Evolutionary conservation across 805 yeast genomes (phyloP).

Genomic region (Cyberlindnera veronae): DNA sequence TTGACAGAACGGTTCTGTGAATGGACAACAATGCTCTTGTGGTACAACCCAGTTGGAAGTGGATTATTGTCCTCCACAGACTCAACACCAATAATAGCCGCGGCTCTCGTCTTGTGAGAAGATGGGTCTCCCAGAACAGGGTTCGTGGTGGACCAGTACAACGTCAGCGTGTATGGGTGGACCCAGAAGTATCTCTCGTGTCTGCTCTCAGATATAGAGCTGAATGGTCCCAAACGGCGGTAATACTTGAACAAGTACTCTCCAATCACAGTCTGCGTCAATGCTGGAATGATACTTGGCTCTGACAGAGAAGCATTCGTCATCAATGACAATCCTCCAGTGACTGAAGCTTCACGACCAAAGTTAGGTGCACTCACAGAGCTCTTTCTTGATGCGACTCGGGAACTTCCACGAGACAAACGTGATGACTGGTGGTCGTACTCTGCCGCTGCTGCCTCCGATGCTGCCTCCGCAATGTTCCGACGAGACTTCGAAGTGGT

Average conservation of each 20-base stretch:
- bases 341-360: slow-evolving; percentile 27
- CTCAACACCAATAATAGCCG: slow-evolving; percentile 75
- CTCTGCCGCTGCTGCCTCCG: slow-evolving; percentile 28
- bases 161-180: slow-evolving; percentile 87
- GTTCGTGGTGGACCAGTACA: slow-evolving; percentile 83
- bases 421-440: slow-evolving; percentile 26
- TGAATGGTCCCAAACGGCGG: slow-evolving; percentile 70
- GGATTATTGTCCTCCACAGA: slow-evolving; percentile 84
- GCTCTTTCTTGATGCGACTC: slow-evolving; percentile 17
- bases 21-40: slow-evolving; percentile 75
- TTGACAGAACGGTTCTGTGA: slow-evolving; percentile 61
- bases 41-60: slow-evolving; percentile 82
- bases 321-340: slow-evolving; percentile 37
- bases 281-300: slow-evolving; percentile 73
- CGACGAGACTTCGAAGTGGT: slow-evolving; percentile 24
- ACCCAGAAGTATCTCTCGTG: slow-evolving; percentile 96
- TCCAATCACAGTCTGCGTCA: slow-evolving; percentile 92
- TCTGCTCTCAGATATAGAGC: slow-evolving; percentile 67
- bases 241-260: slow-evolving; percentile 85
- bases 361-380: slow-evolving; percentile 16
- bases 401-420: slow-evolving; percentile 17
- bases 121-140: slow-evolving; percentile 73
- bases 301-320: slow-evolving; percentile 66
- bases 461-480: slow-evolving; percentile 29
- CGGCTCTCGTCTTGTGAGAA: slow-evolving; percentile 65